Evolutionary conservation across 768 basidiomycete species (phyloP), one percentile per base, ranked within the genome.

Genomic region (Lentinula raphanica): DNA sequence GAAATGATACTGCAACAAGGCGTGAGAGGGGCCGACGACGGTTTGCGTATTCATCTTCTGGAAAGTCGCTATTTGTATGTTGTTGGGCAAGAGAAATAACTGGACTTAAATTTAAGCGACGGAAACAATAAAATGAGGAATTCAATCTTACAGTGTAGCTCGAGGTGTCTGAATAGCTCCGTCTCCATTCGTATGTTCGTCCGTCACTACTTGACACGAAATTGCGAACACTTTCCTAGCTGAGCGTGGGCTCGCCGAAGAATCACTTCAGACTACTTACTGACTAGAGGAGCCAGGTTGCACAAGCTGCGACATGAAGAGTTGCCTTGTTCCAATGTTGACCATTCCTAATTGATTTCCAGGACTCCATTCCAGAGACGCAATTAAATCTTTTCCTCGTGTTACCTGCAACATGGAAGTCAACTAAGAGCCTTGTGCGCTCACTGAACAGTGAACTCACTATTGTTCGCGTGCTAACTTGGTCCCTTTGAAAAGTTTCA

Each of bases 281-380:
- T 74, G 78, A 63, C 66, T 71, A 44, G 62, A 73, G 3, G 83
- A 76, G 56, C 85, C 82, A 19, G 79, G 72, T 51, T 78, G 69
- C 58, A 87, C 79, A 58, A 89, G 77, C 40, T 84, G 78, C 15
- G 80, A 78, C 84, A 89, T 88, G 12, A 83, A 81, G 56, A 83
- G 59, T 49, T 77, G 74, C 46, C 81, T 78, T 58, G 72, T 70
- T 7, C 81, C 82, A 63, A 88, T 76, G 27, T 79, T 80, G 65
- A 67, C 79, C 78, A 82, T 73, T 69, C 83, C 74, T 69, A 82
- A 68, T 67, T 79, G 69, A 73, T 85, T 74, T 68, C 84, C 73
- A 66, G 79, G 71, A 61, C 75, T 74, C 76, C 79, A 82, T 58
- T 80, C 77, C 31, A 81, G 70, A 62, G 74, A 71, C 28, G 79